phyloP scores from a whole-genome alignment of 2,329 filamentous ascomycete genomes.

The Karstenula rhodostoma region DNA sequence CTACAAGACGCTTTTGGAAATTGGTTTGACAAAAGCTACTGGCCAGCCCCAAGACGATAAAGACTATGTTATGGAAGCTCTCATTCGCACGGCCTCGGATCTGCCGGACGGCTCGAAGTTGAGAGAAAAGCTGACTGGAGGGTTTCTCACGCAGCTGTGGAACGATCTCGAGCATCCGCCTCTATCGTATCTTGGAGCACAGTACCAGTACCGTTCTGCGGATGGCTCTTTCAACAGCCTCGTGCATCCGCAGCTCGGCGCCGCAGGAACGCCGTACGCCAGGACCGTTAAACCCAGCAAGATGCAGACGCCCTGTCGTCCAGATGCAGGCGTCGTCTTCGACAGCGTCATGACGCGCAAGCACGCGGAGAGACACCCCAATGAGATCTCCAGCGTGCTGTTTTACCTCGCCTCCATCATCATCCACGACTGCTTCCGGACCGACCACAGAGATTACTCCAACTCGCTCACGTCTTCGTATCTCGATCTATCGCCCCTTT shows the following conservation, averaged over 20 bases:
- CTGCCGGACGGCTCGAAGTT: constrained; percentile 52
- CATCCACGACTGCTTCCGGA: constrained; percentile 70
- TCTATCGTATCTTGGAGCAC: constrained; percentile 53
- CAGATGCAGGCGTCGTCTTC: constrained; percentile 72
- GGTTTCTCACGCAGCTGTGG: constrained; percentile 58
- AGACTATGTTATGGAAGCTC: constrained; percentile 66
- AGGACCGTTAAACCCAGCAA: constrained; percentile 68
- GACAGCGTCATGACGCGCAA: constrained; percentile 72
- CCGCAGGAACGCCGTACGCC: constrained; percentile 72
- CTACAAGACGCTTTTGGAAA: constrained; percentile 48
- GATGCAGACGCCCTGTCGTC: constrained; percentile 66
- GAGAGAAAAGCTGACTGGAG: constrained; percentile 52
- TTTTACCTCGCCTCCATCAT: constrained; percentile 78
- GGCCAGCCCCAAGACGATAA: constrained; percentile 68
- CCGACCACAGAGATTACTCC: constrained; percentile 68
- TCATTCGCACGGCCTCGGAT: constrained; percentile 59
- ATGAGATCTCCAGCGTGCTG: constrained; percentile 76
- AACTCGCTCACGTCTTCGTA: constrained; percentile 76
- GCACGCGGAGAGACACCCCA: constrained; percentile 70
- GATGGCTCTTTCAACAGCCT: constrained; percentile 65
- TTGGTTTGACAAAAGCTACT: constrained; percentile 49
- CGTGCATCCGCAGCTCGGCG: constrained; percentile 69
- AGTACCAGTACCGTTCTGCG: constrained; percentile 57
- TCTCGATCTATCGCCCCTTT: constrained; percentile 75
- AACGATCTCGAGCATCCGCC: constrained; percentile 59